Conservation (phyloP, 352 stramenopile genomes). For the Globisporangium mamillatum region DNA sequence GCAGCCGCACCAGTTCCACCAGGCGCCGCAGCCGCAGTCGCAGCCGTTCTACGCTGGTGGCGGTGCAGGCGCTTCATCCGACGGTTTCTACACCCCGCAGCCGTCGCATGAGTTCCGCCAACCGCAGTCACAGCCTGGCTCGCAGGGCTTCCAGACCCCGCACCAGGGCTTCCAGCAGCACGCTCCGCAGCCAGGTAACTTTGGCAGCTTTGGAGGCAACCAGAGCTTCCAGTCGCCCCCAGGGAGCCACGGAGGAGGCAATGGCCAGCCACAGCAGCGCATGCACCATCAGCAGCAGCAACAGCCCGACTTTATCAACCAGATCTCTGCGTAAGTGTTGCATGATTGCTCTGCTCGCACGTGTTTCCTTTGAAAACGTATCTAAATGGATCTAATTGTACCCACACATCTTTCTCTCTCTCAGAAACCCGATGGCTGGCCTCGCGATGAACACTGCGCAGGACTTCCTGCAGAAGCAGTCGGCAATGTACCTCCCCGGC, state of each 20-base stretch:
- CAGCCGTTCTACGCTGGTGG: conserved; percentile 18
- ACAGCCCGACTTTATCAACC: conserved; percentile 72
- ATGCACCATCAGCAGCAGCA: conserved; percentile 33
- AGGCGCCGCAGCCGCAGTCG: conserved; percentile 22
- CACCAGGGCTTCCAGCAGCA: conserved; percentile 14
- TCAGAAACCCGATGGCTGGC: conserved; percentile 83
- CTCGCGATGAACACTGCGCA: conserved; percentile 83
- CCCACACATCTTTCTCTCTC: background rate
- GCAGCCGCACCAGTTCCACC: conserved; percentile 59
- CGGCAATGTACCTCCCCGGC: conserved; percentile 73
- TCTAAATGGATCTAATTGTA: background rate
- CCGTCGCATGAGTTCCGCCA: conserved; percentile 31
- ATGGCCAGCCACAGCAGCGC: conserved; percentile 18
- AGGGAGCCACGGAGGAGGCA: conserved; percentile 14
- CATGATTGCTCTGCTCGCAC: background rate
- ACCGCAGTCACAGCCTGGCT: conserved; percentile 28
- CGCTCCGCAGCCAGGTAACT: conserved; percentile 23
- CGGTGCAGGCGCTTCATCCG: conserved; percentile 14
- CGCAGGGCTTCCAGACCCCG: conserved; percentile 24
- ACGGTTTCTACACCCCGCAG: conserved; percentile 35
- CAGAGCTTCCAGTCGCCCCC: conserved; percentile 22
- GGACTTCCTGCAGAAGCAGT: conserved; percentile 82
- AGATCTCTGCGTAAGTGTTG: conserved; percentile 51
- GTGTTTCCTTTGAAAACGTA: background rate
- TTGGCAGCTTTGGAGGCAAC: conserved; percentile 8